phyloP scores from a whole-genome alignment of 2,329 filamentous ascomycete species.

The Sphaerulina vaccinii region DNA sequence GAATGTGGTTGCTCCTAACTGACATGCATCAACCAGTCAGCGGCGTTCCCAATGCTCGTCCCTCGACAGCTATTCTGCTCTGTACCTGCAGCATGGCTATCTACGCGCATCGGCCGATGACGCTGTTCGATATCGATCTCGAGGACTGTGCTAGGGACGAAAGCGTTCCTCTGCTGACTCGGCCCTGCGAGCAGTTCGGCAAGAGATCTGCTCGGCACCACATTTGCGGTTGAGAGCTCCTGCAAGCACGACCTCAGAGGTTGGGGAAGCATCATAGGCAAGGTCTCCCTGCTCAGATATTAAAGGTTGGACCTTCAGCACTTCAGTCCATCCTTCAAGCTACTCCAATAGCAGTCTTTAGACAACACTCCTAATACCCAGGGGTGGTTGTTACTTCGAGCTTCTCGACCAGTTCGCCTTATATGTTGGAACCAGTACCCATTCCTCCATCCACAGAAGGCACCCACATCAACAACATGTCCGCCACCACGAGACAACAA shows the following conservation, averaged over 20 bases:
- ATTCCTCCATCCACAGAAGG: slow-evolving; percentile 10
- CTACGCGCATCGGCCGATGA: slow-evolving; percentile 8
- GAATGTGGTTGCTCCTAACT: slow-evolving; percentile 16
- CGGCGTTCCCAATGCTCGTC: slow-evolving; percentile 14
- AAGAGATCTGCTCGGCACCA: slow-evolving; percentile 8
- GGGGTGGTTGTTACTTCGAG: slow-evolving; percentile 1
- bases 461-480: slow-evolving; percentile 8
- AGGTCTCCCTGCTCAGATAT: slow-evolving; percentile 6
- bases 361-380: slow-evolving; percentile 1
- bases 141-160: background rate
- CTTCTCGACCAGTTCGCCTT: background rate
- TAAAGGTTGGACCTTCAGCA: slow-evolving; percentile 14
- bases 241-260: slow-evolving; percentile 6
- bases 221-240: slow-evolving; percentile 4
- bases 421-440: slow-evolving; percentile 18
- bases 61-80: slow-evolving; percentile 1
- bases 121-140: slow-evolving; percentile 5
- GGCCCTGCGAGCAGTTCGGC: slow-evolving; percentile 5
- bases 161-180: slow-evolving; percentile 9
- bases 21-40: slow-evolving; percentile 17
- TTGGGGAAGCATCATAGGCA: slow-evolving; percentile 6
- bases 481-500: slow-evolving; percentile 7
- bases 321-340: slow-evolving; percentile 2
- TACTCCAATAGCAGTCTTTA: slow-evolving; percentile 2
- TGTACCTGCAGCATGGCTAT: slow-evolving; percentile 10